Conservation (phyloP, 2,329 filamentous ascomycete genomes). For the Delphinella strobiligena region DNA sequence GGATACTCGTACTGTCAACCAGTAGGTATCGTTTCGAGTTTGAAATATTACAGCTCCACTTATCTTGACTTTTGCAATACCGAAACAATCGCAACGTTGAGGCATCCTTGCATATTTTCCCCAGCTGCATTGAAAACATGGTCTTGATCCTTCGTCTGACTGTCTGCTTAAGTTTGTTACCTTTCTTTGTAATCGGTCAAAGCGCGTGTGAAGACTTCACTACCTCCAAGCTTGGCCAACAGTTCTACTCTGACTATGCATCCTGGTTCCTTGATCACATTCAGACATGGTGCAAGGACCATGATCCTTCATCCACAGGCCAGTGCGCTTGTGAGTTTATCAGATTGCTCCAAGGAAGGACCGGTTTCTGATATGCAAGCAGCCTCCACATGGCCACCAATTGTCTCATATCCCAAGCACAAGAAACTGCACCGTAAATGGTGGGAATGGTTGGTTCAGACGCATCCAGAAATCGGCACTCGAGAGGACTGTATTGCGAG, state of each 20-base stretch:
- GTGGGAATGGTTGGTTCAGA: background rate
- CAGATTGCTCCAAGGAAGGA: too few relatives aligned
- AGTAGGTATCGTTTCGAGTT: too few relatives aligned
- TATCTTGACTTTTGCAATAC: too few relatives aligned
- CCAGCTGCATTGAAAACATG: background rate
- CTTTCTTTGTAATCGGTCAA: background rate
- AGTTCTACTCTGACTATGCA: slow-evolving; percentile 1
- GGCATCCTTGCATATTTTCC: too few relatives aligned
- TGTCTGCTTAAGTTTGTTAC: background rate
- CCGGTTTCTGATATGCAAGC: background rate
- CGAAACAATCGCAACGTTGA: too few relatives aligned
- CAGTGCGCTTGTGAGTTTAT: slow-evolving; percentile 7
- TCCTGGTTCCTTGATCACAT: slow-evolving; percentile 2
- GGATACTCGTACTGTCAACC: too few relatives aligned
- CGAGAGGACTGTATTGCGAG: slow-evolving; percentile 6
- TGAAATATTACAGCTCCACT: too few relatives aligned
- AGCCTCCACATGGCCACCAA: slow-evolving; percentile 3
- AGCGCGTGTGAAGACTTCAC: slow-evolving; percentile 2
- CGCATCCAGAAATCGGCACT: slow-evolving; percentile 1
- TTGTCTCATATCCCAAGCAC: background rate
- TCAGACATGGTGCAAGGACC: slow-evolving; percentile 6
- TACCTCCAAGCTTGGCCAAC: background rate
- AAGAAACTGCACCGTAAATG: background rate
- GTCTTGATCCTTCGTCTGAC: background rate
- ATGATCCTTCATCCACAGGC: slow-evolving; percentile 5